These are phyloP conservation scores for Thalassiosira exigua DNA, from an alignment of 352 stramenopile species.

Conservation along the genomic window DNA sequence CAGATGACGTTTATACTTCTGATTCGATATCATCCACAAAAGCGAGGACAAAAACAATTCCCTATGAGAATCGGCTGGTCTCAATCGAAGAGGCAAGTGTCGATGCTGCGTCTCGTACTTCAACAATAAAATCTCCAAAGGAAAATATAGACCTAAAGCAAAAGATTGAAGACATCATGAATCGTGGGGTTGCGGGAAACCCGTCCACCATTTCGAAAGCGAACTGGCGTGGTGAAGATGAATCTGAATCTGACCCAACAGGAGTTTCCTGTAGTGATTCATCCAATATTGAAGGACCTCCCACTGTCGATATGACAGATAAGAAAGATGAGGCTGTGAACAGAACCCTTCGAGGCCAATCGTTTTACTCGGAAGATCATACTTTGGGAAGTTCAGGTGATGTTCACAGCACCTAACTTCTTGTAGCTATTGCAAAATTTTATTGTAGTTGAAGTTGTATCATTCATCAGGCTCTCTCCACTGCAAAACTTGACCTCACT, in stretches of 20 bases:
- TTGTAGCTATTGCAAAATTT: too few species aligned
- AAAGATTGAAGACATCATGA: constrained; percentile 38
- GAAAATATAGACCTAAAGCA: constrained; percentile 5
- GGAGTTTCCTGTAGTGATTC: constrained; percentile 9
- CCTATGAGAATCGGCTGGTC: too few species aligned
- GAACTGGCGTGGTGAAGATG: background rate
- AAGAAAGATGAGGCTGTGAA: constrained; percentile 24
- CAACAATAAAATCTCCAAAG: constrained; percentile 12
- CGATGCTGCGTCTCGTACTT: constrained; percentile 1
- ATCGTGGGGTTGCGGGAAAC: constrained; percentile 4
- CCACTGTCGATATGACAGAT: background rate
- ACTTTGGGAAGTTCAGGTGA: constrained; percentile 11
- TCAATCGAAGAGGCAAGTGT: constrained; percentile 23
- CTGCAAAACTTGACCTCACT: constrained; percentile 69
- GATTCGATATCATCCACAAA: constrained; percentile 4
- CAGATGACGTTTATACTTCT: constrained; percentile 25
- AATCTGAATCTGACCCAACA: background rate
- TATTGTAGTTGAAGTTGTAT: too few species aligned
- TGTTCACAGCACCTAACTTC: constrained; percentile 5
- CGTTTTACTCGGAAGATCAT: constrained; percentile 8
- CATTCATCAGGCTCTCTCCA: too few species aligned
- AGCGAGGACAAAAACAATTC: constrained; percentile 20
- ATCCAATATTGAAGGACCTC: constrained; percentile 2
- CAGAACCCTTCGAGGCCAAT: constrained; percentile 13
- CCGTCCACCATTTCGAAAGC: too few species aligned